These are phyloP conservation scores for Cercospora zeina DNA, from an alignment of 2,329 filamentous ascomycete species.

Conservation along the genomic window DNA sequence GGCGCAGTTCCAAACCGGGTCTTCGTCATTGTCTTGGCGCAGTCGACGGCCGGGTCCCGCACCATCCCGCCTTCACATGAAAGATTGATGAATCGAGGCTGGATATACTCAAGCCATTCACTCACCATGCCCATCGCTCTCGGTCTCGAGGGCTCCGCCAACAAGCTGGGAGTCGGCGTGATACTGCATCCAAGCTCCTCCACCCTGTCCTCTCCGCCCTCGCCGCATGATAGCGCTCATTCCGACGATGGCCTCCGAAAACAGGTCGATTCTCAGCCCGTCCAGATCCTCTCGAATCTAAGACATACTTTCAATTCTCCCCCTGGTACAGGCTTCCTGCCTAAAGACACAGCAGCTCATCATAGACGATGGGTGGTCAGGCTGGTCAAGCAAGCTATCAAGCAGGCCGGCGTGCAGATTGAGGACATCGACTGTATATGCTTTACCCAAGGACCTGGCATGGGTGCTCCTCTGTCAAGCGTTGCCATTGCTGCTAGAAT, in stretches of 20 bases:
- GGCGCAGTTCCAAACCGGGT: constrained; percentile 7
- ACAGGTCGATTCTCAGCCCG: constrained; percentile 43
- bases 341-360: constrained; percentile 92
- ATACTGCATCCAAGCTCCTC: constrained; percentile 68
- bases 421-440: constrained; percentile 84
- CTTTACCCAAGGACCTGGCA: constrained; percentile 93
- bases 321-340: constrained; percentile 89
- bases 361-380: constrained; percentile 82
- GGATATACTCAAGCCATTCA: neutral
- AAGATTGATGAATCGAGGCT: constrained; percentile 2
- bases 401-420: constrained; percentile 62
- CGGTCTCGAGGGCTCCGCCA: constrained; percentile 88
- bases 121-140: constrained; percentile 58
- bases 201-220: constrained; percentile 31
- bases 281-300: constrained; percentile 83
- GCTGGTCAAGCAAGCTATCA: constrained; percentile 77
- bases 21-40: constrained; percentile 12
- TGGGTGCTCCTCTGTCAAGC: constrained; percentile 88
- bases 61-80: constrained; percentile 19
- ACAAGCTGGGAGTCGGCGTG: constrained; percentile 93
- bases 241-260: constrained; percentile 35
- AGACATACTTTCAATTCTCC: constrained; percentile 91
- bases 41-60: neutral
- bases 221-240: constrained; percentile 41
- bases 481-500: constrained; percentile 84